These are phyloP conservation scores for Heliamphora exappendiculata DNA, from an alignment of 148 eudicot genomes.

Conservation along the genomic window DNA sequence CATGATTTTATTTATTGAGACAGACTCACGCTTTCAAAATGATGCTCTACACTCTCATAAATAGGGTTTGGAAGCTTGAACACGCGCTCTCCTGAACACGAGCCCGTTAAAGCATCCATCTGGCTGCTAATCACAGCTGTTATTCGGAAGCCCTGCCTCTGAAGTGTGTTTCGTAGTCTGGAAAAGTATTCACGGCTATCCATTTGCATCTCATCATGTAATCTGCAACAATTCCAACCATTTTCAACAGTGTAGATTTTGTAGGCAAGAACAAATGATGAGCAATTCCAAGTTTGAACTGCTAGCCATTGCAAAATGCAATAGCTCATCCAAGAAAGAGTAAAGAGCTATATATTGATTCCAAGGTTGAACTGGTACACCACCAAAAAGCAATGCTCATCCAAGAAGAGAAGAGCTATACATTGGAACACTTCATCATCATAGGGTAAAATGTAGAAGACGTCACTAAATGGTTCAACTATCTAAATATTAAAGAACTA, in stretches of 20 bases:
- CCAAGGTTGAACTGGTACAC: too few relatives aligned
- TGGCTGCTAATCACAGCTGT: constrained; percentile 29
- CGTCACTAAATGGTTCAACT: not conserved
- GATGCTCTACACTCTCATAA: not conserved
- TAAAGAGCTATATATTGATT: not conserved
- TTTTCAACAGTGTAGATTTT: not conserved
- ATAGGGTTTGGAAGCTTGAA: constrained; percentile 31
- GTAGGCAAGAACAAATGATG: not conserved
- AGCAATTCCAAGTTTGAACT: not conserved
- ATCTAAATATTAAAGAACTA: not conserved
- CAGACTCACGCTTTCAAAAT: not conserved
- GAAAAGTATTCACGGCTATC: constrained; percentile 20
- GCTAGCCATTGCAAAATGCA: not conserved
- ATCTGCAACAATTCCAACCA: constrained; percentile 13
- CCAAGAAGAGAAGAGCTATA: too few relatives aligned
- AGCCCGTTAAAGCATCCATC: constrained; percentile 28
- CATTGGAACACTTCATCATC: too few relatives aligned
- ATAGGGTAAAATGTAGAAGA: not conserved
- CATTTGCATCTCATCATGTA: constrained; percentile 25
- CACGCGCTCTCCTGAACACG: constrained; percentile 9
- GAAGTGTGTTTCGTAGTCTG: constrained; percentile 14
- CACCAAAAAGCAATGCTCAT: too few relatives aligned
- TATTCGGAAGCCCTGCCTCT: constrained; percentile 18
- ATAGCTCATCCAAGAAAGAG: not conserved
- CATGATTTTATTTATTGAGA: not conserved